Conservation (phyloP, 2,329 filamentous ascomycete species). For the Proliferodiscus dingleyae region DNA sequence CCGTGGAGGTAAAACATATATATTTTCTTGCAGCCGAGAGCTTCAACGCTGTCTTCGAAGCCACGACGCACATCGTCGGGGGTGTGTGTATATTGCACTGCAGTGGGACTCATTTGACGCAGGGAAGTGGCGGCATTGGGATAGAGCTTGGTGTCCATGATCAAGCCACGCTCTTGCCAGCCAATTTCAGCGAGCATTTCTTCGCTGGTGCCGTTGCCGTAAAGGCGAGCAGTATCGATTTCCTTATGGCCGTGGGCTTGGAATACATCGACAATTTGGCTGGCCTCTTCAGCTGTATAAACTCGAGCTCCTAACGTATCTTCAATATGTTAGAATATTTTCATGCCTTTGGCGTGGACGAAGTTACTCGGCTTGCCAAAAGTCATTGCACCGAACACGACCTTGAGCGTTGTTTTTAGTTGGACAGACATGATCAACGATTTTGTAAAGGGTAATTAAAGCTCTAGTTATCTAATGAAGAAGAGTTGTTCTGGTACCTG, state of each 20-base stretch:
- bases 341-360: constrained; percentile 15
- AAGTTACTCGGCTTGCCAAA: constrained; percentile 10
- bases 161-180: constrained; percentile 59
- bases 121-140: constrained; percentile 13
- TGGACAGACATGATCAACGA: too few species aligned
- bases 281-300: constrained; percentile 44
- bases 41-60: constrained; percentile 46
- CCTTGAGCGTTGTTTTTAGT: too few species aligned
- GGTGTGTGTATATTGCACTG: constrained; percentile 37
- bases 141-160: constrained; percentile 52
- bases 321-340: constrained; percentile 7
- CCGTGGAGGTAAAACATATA: constrained; percentile 28
- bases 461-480: too few species aligned
- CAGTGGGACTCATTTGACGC: not conserved
- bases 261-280: constrained; percentile 57
- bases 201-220: constrained; percentile 61
- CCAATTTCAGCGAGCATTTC: constrained; percentile 52
- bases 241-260: constrained; percentile 63
- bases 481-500: too few species aligned
- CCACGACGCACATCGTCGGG: constrained; percentile 44
- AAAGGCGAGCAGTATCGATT: constrained; percentile 63
- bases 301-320: constrained; percentile 18
- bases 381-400: constrained; percentile 22
- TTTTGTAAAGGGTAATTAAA: too few species aligned
- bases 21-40: constrained; percentile 45